Evolutionary conservation across 1,284 basidiomycete genomes (phyloP).

Genomic region (Cryptococcus sp.): DNA sequence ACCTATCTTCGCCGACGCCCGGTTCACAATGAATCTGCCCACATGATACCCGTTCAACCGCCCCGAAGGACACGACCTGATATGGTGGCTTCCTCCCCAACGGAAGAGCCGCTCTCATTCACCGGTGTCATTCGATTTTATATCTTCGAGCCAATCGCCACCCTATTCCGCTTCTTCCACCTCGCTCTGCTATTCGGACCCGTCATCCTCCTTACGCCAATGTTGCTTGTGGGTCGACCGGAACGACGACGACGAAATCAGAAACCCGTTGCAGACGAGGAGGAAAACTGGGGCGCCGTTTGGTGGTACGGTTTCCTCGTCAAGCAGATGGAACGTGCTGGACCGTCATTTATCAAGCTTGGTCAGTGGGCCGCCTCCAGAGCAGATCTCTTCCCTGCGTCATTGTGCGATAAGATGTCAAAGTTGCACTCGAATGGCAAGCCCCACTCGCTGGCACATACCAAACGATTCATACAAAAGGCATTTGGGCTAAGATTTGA

Average conservation of each 20-base stretch:
- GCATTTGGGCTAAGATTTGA: constrained; percentile 82
- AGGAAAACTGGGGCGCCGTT: constrained; percentile 79
- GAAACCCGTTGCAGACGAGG: constrained; percentile 55
- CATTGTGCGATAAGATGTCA: constrained; percentile 84
- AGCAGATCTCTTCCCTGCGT: constrained; percentile 88
- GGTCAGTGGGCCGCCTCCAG: constrained; percentile 98
- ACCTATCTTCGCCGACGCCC: constrained; percentile 31
- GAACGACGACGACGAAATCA: constrained; percentile 26
- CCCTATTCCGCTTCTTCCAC: constrained; percentile 78
- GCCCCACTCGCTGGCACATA: constrained; percentile 80
- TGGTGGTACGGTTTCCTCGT: constrained; percentile 97
- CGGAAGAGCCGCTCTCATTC: constrained; percentile 22
- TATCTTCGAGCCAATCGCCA: constrained; percentile 85
- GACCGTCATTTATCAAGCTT: constrained; percentile 97
- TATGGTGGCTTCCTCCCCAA: constrained; percentile 26
- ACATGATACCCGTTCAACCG: constrained; percentile 26
- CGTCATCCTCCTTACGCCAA: constrained; percentile 79
- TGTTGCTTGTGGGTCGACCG: constrained; percentile 75
- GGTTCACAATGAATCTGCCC: constrained; percentile 27
- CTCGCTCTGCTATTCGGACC: constrained; percentile 84
- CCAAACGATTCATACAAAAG: constrained; percentile 76
- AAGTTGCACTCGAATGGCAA: constrained; percentile 86
- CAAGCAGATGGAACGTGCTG: constrained; percentile 86
- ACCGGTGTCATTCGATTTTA: constrained; percentile 40
- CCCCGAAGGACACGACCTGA: constrained; percentile 1